Percentiles rank a stretch among this genome's conserved stretches.
These are phyloP conservation scores for Gossypium longicalyx DNA, from an alignment of 345 rosid genomes.

Conservation along the genomic window DNA sequence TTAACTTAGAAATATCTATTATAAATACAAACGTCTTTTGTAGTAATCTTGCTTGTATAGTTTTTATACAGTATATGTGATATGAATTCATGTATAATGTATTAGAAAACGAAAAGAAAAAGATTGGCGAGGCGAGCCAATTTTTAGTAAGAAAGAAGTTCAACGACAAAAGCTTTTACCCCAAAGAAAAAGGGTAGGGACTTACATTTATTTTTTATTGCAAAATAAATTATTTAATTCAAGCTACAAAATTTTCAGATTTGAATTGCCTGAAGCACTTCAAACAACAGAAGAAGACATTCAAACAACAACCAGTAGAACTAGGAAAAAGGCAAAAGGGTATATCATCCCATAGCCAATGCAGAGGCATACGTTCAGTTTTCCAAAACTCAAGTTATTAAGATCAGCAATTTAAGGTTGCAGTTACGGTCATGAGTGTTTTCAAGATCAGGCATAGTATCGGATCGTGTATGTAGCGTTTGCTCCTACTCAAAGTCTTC, in stretches of 20 bases:
- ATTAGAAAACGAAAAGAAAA: too few species aligned
- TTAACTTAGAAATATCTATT: too few species aligned
- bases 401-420: not conserved
- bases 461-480: not conserved
- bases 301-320: not conserved
- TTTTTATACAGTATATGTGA: too few species aligned
- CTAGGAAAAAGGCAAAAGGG: too few species aligned
- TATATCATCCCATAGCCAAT: too few species aligned
- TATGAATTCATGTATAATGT: too few species aligned
- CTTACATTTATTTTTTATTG: constrained; percentile 18
- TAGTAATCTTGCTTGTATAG: too few species aligned
- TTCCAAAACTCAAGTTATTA: too few species aligned
- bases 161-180: not conserved
- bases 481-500: constrained; percentile 13
- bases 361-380: too few species aligned
- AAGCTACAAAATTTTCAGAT: constrained; percentile 25
- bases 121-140: too few species aligned
- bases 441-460: not conserved
- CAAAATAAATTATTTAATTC: not conserved
- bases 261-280: constrained; percentile 2
- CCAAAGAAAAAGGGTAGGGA: not conserved
- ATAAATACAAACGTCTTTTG: too few species aligned
- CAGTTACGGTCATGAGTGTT: not conserved
- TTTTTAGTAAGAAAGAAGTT: too few species aligned
- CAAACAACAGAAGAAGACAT: not conserved